Percentiles rank a stretch among this genome's conserved stretches.
Conservation (phyloP, 1,139 yeast genomes). For the Kodamaea fungicola region DNA sequence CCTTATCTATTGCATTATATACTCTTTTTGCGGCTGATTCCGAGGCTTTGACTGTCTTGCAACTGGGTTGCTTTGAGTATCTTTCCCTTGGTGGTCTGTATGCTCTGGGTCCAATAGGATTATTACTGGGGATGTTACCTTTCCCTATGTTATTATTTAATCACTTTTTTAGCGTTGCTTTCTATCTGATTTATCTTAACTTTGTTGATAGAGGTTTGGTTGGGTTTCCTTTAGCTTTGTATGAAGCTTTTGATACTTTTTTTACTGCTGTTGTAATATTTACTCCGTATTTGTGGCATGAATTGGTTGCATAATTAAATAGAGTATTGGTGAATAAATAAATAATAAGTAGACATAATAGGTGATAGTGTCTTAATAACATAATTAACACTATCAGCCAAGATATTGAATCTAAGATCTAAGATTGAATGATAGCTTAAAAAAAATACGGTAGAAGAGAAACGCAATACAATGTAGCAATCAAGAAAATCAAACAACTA, state of each 20-base stretch:
- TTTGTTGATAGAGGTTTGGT: constrained; percentile 59
- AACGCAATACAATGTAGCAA: too few species aligned
- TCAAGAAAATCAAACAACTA: too few species aligned
- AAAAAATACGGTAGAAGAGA: too few species aligned
- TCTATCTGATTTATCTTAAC: constrained; percentile 74
- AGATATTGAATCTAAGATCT: too few species aligned
- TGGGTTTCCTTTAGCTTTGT: constrained; percentile 70
- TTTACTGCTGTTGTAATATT: constrained; percentile 76
- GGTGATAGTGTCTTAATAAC: too few species aligned
- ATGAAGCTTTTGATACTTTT: constrained; percentile 66
- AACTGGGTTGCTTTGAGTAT: constrained; percentile 85
- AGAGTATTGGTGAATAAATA: neutral
- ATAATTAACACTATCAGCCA: too few species aligned
- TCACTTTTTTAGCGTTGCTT: constrained; percentile 88
- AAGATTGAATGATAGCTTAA: too few species aligned
- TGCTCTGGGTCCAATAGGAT: constrained; percentile 73
- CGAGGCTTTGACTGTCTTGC: constrained; percentile 61
- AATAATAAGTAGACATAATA: too few species aligned
- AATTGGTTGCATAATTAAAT: constrained; percentile 23
- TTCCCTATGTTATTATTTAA: constrained; percentile 69
- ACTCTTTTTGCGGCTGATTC: constrained; percentile 86
- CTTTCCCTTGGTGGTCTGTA: constrained; percentile 83
- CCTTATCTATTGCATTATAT: constrained; percentile 86
- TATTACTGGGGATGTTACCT: constrained; percentile 80
- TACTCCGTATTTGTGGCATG: constrained; percentile 66